phyloP scores from a whole-genome alignment of 2,329 filamentous ascomycete species.

The Trichoderma sp. region DNA sequence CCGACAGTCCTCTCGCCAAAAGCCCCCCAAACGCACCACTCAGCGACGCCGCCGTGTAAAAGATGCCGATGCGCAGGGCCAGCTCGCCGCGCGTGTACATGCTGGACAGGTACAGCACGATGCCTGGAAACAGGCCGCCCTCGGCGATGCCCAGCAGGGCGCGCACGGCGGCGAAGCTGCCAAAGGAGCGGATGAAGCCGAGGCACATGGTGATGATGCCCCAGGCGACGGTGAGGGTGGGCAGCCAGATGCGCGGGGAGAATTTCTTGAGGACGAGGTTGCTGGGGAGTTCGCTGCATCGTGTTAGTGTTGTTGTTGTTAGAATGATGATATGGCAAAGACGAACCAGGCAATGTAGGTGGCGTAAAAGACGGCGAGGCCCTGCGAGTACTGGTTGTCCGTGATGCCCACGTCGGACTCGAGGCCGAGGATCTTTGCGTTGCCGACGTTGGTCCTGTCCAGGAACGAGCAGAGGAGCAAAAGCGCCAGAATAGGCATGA shows the following conservation, averaged over 20 bases:
- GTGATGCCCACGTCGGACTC: conserved; percentile 61
- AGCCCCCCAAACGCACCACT: conserved; percentile 64
- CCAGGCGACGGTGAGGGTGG: conserved; percentile 60
- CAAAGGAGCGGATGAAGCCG: conserved; percentile 57
- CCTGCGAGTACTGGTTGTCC: conserved; percentile 66
- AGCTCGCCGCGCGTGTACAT: conserved; percentile 65
- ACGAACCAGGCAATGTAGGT: conserved; percentile 62
- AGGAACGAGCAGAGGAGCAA: conserved; percentile 67
- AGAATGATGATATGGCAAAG: not conserved
- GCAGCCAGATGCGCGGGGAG: conserved; percentile 64
- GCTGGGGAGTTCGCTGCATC: conserved; percentile 62
- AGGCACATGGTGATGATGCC: conserved; percentile 62
- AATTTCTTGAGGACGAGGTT: conserved; percentile 66
- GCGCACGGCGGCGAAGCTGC: conserved; percentile 63
- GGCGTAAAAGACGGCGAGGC: conserved; percentile 67
- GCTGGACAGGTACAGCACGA: conserved; percentile 67
- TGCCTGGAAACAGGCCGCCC: conserved; percentile 68
- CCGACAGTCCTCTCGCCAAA: conserved; percentile 62
- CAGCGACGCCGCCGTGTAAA: conserved; percentile 69
- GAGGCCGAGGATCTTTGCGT: conserved; percentile 68
- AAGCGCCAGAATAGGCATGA: conserved; percentile 65
- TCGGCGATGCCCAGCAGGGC: conserved; percentile 66
- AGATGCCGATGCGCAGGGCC: conserved; percentile 66
- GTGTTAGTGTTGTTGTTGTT: not conserved
- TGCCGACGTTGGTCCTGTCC: conserved; percentile 74